phyloP scores from a whole-genome alignment of 768 basidiomycete genomes.

The Amanita pseudoporphyria region DNA sequence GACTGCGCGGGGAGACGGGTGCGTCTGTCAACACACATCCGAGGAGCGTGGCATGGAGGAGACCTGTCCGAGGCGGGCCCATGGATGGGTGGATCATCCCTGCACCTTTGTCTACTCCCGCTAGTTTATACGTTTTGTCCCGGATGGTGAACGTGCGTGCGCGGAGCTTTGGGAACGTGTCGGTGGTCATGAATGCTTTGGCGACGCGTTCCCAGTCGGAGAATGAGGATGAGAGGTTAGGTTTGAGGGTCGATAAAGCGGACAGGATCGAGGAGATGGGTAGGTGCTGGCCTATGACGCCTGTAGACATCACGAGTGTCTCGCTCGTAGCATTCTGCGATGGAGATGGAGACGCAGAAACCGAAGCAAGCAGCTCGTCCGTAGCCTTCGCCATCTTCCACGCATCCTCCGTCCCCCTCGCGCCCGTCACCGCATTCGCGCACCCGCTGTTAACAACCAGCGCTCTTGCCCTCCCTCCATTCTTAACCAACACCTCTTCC shows the following conservation, averaged over 20 bases:
- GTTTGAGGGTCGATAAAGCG: constrained; percentile 27
- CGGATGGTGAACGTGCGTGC: constrained; percentile 64
- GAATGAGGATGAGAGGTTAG: constrained; percentile 50
- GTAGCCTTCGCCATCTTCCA: constrained; percentile 82
- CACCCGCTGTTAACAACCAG: constrained; percentile 96
- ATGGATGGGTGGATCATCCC: constrained; percentile 99
- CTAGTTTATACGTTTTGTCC: constrained; percentile 69
- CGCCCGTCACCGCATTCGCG: constrained; percentile 96
- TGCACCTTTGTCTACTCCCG: constrained; percentile 97
- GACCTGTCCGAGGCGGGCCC: constrained; percentile 46
- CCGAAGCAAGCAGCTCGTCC: constrained; percentile 46
- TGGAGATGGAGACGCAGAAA: constrained; percentile 84
- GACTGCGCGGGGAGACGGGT: constrained; percentile 63
- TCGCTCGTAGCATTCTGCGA: constrained; percentile 20
- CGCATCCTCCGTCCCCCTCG: constrained; percentile 81
- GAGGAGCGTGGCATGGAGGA: constrained; percentile 86
- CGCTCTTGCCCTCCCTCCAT: constrained; percentile 61
- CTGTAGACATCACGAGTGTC: constrained; percentile 95
- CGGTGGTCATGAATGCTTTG: constrained; percentile 96
- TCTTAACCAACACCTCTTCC: constrained; percentile 59
- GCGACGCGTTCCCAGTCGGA: constrained; percentile 78
- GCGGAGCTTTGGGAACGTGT: constrained; percentile 95
- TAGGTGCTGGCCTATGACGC: constrained; percentile 93
- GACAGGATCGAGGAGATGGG: constrained; percentile 77
- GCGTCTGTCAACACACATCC: constrained; percentile 93